Evolutionary conservation across 2,329 filamentous ascomycete species (phyloP), one percentile per base, ranked within the genome.

Genomic region (Coccinonectria pachysandricola): DNA sequence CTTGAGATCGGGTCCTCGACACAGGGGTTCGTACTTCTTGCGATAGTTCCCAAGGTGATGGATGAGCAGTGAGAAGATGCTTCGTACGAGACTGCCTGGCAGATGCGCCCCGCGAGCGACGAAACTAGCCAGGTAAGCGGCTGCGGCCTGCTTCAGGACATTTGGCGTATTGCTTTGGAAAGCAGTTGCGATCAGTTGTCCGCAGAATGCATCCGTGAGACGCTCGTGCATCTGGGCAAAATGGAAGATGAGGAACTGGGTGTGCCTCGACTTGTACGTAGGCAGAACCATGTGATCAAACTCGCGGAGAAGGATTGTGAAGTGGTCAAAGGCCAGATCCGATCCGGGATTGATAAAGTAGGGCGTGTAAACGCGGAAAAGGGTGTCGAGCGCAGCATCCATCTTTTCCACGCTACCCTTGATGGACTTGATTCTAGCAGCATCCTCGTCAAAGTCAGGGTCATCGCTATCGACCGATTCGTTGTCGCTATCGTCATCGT

Each of bases 231-330:
- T 72, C 54, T 98, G 88, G 10, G 83, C 82, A 50, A 93, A 95
- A 56, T 95, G 88, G 57, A 98, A 98, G 26, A 96, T 69, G 24
- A 98, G 71, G 45, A 96, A 98, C 47, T 98, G 91, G 0, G 86
- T 86, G 52, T 96, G 88, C 17, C 91, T 78, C 13, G 86, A 93
- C 41, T 85, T 83, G 51, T 91, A 86, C 9, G 86, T 92, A 4
- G 87, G 86, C 15, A 98, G 68, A 32, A 98, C 85, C 46, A 86
- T 84, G 49, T 74, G 81, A 34, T 79, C 73, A 48, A 98, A 98
- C 50, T 93, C 86, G 24, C 77, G 72, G 15, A 96, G 66, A 19
- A 98, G 67, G 29, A 83, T 75, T 27, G 83, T 78, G 42, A 93
- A 83, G 25, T 75, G 74, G 30, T 77, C 74, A 37, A 81, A 72